phyloP scores from a whole-genome alignment of 1,139 yeast species.

The Candida glucosophila region DNA sequence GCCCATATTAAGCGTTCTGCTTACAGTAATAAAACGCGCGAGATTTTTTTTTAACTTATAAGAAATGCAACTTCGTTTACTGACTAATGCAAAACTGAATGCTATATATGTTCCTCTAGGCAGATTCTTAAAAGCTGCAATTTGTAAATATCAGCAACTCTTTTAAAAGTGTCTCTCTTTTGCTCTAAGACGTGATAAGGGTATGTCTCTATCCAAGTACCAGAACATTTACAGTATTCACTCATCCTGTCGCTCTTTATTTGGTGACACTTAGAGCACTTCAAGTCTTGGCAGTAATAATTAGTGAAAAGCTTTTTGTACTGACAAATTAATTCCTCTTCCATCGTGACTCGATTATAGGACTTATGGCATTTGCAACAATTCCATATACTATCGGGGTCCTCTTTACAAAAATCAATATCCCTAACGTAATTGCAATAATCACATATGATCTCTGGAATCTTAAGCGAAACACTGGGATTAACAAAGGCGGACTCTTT shows the following conservation, averaged over 20 bases:
- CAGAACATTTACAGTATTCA: constrained; percentile 79
- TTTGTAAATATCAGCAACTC: constrained; percentile 54
- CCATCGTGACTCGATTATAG: constrained; percentile 62
- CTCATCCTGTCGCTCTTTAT: constrained; percentile 66
- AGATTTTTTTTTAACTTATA: no score
- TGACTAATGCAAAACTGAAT: constrained; percentile 1
- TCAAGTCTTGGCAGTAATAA: constrained; percentile 72
- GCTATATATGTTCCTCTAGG: constrained; percentile 19
- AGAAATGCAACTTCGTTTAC: neutral
- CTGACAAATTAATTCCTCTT: constrained; percentile 68
- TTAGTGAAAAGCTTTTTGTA: constrained; percentile 46
- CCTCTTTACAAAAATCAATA: constrained; percentile 75
- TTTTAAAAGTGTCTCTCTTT: constrained; percentile 41
- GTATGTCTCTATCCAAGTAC: constrained; percentile 65
- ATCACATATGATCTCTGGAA: constrained; percentile 69
- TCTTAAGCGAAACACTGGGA: constrained; percentile 63
- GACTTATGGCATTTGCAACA: constrained; percentile 64
- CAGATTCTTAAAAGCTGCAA: constrained; percentile 49
- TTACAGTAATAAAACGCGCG: neutral
- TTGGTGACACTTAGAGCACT: constrained; percentile 68
- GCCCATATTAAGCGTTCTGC: neutral
- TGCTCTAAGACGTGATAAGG: constrained; percentile 35
- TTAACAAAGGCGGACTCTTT: constrained; percentile 65
- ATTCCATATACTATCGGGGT: constrained; percentile 42
- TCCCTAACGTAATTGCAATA: constrained; percentile 70